Percentiles rank a stretch among this genome's conserved stretches.
Evolutionary conservation across 495 filamentous ascomycete species (phyloP).

Genomic region (Penicillium maclennaniae): DNA sequence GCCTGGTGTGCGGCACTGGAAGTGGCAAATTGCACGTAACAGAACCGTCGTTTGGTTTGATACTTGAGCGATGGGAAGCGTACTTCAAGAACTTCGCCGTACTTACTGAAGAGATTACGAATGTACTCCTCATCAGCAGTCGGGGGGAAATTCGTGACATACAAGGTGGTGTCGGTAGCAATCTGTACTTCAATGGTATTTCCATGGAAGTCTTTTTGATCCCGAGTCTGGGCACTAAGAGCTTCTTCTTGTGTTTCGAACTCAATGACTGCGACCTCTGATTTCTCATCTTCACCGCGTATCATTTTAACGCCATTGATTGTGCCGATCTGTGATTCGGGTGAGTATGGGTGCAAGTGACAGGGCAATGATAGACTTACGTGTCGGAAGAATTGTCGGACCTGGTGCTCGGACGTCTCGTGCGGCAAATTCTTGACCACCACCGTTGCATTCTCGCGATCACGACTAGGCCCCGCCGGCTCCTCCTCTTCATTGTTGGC

Average conservation of each 20-base stretch:
- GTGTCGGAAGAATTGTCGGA: constrained; percentile 87
- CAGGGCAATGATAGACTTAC: constrained; percentile 33
- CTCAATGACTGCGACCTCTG: constrained; percentile 75
- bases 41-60: constrained; percentile 85
- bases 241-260: constrained; percentile 79
- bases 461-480: constrained; percentile 57
- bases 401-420: constrained; percentile 61
- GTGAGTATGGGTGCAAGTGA: constrained; percentile 14
- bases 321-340: constrained; percentile 56
- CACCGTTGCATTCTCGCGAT: constrained; percentile 85
- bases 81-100: constrained; percentile 77
- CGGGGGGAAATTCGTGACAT: constrained; percentile 87
- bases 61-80: constrained; percentile 88
- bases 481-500: constrained; percentile 26
- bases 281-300: constrained; percentile 51
- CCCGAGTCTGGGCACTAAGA: constrained; percentile 70
- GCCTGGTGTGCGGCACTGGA: constrained; percentile 61
- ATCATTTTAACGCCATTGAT: constrained; percentile 71
- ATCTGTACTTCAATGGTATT: constrained; percentile 66
- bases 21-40: constrained; percentile 82
- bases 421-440: constrained; percentile 72
- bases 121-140: constrained; percentile 79
- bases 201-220: constrained; percentile 70
- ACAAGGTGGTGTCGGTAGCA: constrained; percentile 74
- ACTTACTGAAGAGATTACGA: constrained; percentile 68